Evolutionary conservation across 371 early-diverging fungal genomes (phyloP), one percentile per base, ranked within the genome.

Genomic region (Conidiobolus incongruus): DNA sequence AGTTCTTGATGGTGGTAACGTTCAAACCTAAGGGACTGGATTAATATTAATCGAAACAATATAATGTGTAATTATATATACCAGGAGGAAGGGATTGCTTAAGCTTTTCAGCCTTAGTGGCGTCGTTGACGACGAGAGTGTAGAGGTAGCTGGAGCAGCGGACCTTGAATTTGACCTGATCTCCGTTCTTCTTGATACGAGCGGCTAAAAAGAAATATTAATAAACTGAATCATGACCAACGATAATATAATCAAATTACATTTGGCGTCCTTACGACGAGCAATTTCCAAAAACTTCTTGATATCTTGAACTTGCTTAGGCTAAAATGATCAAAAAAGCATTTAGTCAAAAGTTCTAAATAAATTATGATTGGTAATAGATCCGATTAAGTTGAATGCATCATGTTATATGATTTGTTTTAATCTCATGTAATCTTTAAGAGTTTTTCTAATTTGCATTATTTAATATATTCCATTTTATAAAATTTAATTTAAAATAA

Each of bases 91-190:
- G 78, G 43, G 82, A 79, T 66, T 84, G 83, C 64, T 77, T 82
- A 50, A 96, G 77, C 81, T 96, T 94, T 62, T 69, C 72, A 55
- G 95, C 97, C 81, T 92, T 94, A 59, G 76, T 77, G 56, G 78
- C 71, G 62, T 96, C 97, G 48, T 88, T 74, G 52, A 94, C 84
- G 47, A 85, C 80, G 50, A 96, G 75, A 50, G 97, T 96, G 84
- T 93, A 93, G 53, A 96, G 77, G 76, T 88, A 92, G 58, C 76
- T 75, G 46, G 92, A 83, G 79, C 94, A 88, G 60, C 97, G 79
- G 55, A 94, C 84, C 89, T 96, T 96, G 83, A 96, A 94, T 79
- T 96, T 96, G 81, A 74, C 70, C 58, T 76, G 65, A 57, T 70
- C 72, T 58, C 80, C 81, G 75, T 81, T 93, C 85, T 90, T 90